These are phyloP conservation scores for Teratosphaeriaceae sp. DNA, from an alignment of 2,329 filamentous ascomycete species.

Conservation along the genomic window DNA sequence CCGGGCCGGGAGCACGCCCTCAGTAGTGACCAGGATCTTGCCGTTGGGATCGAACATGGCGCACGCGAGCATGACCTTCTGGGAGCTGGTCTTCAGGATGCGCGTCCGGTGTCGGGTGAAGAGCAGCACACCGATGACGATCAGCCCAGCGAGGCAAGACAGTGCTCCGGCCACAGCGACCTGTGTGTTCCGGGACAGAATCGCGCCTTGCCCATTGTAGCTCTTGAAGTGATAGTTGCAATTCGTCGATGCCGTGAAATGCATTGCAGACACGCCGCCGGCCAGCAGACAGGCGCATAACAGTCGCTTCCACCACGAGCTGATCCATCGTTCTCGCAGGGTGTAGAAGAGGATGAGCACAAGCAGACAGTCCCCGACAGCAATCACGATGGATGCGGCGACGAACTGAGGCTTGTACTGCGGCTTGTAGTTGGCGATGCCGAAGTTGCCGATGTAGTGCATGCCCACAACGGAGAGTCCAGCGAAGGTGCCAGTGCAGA, in stretches of 20 bases:
- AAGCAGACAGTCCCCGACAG: constrained; percentile 62
- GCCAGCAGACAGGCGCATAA: constrained; percentile 63
- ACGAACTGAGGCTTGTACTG: constrained; percentile 55
- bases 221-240: constrained; percentile 64
- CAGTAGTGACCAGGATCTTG: constrained; percentile 60
- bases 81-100: constrained; percentile 39
- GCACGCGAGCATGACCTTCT: constrained; percentile 50
- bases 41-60: constrained; percentile 63
- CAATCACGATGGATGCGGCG: constrained; percentile 63
- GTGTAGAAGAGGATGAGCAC: constrained; percentile 73
- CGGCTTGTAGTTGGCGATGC: constrained; percentile 69
- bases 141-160: constrained; percentile 34
- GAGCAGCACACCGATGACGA: constrained; percentile 30
- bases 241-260: constrained; percentile 72
- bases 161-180: constrained; percentile 67
- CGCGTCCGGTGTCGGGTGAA: constrained; percentile 32
- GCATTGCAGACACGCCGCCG: constrained; percentile 75
- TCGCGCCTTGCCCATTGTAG: constrained; percentile 33
- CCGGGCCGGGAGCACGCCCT: constrained; percentile 62
- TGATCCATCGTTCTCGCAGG: constrained; percentile 68
- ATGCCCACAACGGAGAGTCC: constrained; percentile 74
- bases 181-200: constrained; percentile 53
- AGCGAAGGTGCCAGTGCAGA: constrained; percentile 60
- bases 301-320: constrained; percentile 67
- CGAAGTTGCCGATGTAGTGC: constrained; percentile 83